A percentile compares a stretch with the other conserved stretches of the same genome.
phyloP scores from a whole-genome alignment of 2,329 filamentous ascomycete genomes.

The Torrubiella hemipterigena region DNA sequence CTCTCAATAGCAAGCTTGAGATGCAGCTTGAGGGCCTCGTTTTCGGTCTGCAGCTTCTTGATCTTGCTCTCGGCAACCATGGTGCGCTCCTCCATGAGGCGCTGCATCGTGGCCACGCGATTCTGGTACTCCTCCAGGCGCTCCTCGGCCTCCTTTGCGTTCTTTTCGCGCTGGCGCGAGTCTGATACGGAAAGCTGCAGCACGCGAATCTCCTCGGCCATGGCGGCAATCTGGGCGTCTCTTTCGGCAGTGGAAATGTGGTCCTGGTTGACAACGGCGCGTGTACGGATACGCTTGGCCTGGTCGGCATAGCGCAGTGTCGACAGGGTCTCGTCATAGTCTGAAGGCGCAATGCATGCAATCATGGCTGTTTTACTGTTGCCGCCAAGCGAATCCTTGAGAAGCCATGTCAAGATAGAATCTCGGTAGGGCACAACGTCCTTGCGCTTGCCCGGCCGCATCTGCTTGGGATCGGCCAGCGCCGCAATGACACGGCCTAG shows the following conservation, averaged over 20 bases:
- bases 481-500: conserved; percentile 92
- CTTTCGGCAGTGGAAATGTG: conserved; percentile 84
- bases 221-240: conserved; percentile 84
- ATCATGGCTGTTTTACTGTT: conserved; percentile 99
- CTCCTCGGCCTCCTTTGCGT: conserved; percentile 66
- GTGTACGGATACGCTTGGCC: conserved; percentile 91
- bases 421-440: conserved; percentile 84
- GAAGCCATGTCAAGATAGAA: conserved; percentile 69
- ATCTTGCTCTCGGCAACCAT: conserved; percentile 93
- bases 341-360: conserved; percentile 85
- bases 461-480: conserved; percentile 57
- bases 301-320: conserved; percentile 96
- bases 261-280: conserved; percentile 91
- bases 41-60: conserved; percentile 76
- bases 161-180: conserved; percentile 56
- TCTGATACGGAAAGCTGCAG: conserved; percentile 68
- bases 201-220: conserved; percentile 86
- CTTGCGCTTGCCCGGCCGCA: conserved; percentile 41
- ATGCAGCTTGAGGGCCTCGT: conserved; percentile 79
- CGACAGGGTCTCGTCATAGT: conserved; percentile 94
- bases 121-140: conserved; percentile 90
- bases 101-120: conserved; percentile 80
- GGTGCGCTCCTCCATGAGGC: conserved; percentile 88
- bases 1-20: conserved; percentile 76
- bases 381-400: conserved; percentile 90